A percentile compares a stretch with the other conserved stretches of the same genome.
Evolutionary conservation across 768 basidiomycete genomes (phyloP).

Genomic region (Baorangia bicolor): DNA sequence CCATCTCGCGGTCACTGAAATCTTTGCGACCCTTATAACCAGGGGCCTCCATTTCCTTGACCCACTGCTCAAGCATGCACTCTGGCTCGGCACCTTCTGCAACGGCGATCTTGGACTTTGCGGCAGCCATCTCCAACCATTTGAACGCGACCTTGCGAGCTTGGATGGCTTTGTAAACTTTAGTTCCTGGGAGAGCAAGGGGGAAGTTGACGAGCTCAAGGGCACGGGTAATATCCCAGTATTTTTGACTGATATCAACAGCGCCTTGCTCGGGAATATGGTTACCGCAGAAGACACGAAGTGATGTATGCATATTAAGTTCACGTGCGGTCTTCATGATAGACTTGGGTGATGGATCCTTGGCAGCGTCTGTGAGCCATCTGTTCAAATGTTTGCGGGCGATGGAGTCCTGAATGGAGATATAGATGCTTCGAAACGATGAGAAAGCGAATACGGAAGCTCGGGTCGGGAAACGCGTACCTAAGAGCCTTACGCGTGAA

Average conservation of each 20-base stretch:
- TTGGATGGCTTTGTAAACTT: slow-evolving; percentile 91
- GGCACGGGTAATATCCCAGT: slow-evolving; percentile 94
- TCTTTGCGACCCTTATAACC: slow-evolving; percentile 74
- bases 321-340: slow-evolving; percentile 92
- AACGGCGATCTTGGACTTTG: slow-evolving; percentile 78
- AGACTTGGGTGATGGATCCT: slow-evolving; percentile 47
- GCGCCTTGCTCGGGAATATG: slow-evolving; percentile 84
- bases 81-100: slow-evolving; percentile 74
- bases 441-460: neutral
- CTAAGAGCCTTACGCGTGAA: slow-evolving; percentile 94
- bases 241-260: slow-evolving; percentile 83
- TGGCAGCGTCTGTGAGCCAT: slow-evolving; percentile 66
- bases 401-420: slow-evolving; percentile 79
- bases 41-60: slow-evolving; percentile 65
- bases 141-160: slow-evolving; percentile 83
- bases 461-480: slow-evolving; percentile 40
- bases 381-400: slow-evolving; percentile 68
- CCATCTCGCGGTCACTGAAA: slow-evolving; percentile 94
- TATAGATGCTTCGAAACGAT: slow-evolving; percentile 61
- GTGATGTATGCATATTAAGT: slow-evolving; percentile 96
- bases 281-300: slow-evolving; percentile 91
- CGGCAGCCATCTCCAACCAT: slow-evolving; percentile 78
- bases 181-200: slow-evolving; percentile 90
- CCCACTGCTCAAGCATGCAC: slow-evolving; percentile 95
- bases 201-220: slow-evolving; percentile 99